Evolutionary conservation across 2,329 filamentous ascomycete species (phyloP), one percentile per base, ranked within the genome.

Genomic region (Penicillium occitanis): DNA sequence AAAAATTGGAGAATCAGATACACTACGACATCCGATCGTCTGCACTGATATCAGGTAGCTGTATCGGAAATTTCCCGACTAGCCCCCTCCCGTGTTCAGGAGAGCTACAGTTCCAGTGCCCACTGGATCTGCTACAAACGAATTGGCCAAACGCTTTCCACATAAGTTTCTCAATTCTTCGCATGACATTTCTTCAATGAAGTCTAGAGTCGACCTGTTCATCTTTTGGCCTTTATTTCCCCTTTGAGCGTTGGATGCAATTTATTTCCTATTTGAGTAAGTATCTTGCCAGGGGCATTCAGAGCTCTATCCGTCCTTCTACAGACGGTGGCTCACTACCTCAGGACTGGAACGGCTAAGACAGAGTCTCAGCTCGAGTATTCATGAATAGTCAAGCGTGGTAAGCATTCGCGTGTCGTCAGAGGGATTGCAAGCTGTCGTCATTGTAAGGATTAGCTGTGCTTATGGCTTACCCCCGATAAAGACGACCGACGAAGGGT

Each of bases 231-330:
- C 25, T 22, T 25, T 37, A 37, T 37, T 22, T 22, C 33, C 30
- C 11, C n/a, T 57, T 57, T 57, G 51, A 30, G 51, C 51, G 33
- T 17, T 17, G 33, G n/a, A 19, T 57, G 33, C 53, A 40, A 40
- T 22, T 57, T 57, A 57, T 57, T 57, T 57, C 53, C 53, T 57
- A 57, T 57, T 57, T 57, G 33, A 25, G 53, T 57, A 57, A 57
- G 53, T 57, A 40, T 22, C 53, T 35, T 37, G n/a, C 19, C n/a
- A 14, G 33, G 53, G n/a, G 10, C 53, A 6, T n/a, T 25, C n/a
- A 25, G 51, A 22, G 33, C 53, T 57, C 33, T 33, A 22, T 3
- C 5, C 6, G 33, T 37, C 53, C 33, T 25, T 40, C 53, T 2
- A 7, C 33, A 17, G 10, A 7, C 30, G 19, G 11, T 37, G 33